phyloP scores from a whole-genome alignment of 23 red algal species.

The Cyanidioschyzon merolae region DNA sequence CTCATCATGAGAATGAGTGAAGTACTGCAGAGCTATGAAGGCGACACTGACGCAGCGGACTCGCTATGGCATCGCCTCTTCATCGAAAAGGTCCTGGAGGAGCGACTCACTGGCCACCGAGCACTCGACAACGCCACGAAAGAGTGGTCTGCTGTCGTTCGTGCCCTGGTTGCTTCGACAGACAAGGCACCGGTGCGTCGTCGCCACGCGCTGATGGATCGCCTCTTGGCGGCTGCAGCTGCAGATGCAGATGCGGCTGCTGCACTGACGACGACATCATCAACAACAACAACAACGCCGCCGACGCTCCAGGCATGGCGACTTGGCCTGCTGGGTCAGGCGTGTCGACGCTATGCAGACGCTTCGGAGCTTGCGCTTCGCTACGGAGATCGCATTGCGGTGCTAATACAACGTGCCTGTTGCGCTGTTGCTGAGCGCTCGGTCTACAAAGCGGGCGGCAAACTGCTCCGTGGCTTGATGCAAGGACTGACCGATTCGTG shows the following conservation, averaged over 20 bases:
- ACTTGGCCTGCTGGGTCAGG: constrained; percentile 77
- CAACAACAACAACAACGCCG: no score
- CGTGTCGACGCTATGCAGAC: constrained; percentile 43
- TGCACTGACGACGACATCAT: no score
- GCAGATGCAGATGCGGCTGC: no score
- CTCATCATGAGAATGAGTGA: not conserved
- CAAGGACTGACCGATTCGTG: constrained; percentile 61
- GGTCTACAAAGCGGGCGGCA: constrained; percentile 90
- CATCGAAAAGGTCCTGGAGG: not conserved
- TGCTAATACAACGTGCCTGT: not conserved
- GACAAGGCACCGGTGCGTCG: not conserved
- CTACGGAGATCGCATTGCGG: constrained; percentile 30
- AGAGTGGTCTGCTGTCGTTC: not conserved
- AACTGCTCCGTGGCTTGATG: constrained; percentile 68
- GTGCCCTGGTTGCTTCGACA: not conserved
- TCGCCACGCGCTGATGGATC: not conserved
- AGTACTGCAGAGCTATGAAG: not conserved
- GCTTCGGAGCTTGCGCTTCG: constrained; percentile 22
- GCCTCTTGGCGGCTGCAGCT: not conserved
- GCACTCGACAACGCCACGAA: not conserved
- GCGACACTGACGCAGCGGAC: not conserved
- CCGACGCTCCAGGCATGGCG: constrained; percentile 32
- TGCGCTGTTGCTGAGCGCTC: constrained; percentile 8
- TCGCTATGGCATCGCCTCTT: not conserved
- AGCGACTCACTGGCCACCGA: not conserved